Evolutionary conservation across 352 stramenopile species (phyloP).

Genomic region (Pythium monospermum): DNA sequence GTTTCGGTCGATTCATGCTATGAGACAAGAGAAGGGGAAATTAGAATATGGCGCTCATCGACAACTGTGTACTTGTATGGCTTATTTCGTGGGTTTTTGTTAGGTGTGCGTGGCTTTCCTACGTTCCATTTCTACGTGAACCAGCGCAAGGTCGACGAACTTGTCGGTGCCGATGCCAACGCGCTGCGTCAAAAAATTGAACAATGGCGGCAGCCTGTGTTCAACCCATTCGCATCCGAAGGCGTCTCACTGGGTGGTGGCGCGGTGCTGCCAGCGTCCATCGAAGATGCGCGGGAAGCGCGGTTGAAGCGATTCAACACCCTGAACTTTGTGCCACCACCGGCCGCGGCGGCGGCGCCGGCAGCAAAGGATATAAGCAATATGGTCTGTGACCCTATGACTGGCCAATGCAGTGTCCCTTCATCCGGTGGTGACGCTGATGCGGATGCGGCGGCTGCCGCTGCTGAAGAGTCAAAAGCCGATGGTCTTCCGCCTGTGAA

Average conservation of each 20-base stretch:
- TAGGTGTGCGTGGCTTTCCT: constrained; percentile 81
- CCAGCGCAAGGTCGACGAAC: constrained; percentile 83
- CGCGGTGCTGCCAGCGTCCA: constrained; percentile 26
- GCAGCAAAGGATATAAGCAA: constrained; percentile 26
- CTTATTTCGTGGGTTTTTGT: too few relatives aligned
- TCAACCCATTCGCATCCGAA: constrained; percentile 80
- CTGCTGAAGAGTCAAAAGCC: constrained; percentile 19
- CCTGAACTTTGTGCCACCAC: constrained; percentile 46
- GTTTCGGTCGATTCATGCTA: too few relatives aligned
- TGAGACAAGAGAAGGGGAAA: too few relatives aligned
- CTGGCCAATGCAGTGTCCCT: constrained; percentile 41
- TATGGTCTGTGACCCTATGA: constrained; percentile 66
- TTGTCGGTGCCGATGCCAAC: constrained; percentile 82
- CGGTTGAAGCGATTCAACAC: constrained; percentile 75
- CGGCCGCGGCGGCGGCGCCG: constrained; percentile 13
- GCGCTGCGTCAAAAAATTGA: constrained; percentile 83
- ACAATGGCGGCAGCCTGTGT: constrained; percentile 79
- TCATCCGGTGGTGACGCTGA: constrained; percentile 10
- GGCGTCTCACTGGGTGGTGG: constrained; percentile 56
- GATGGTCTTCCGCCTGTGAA: constrained; percentile 55
- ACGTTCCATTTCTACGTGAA: constrained; percentile 92
- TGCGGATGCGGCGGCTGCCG: constrained; percentile 8
- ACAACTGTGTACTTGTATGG: too few relatives aligned
- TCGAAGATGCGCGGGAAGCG: constrained; percentile 64
- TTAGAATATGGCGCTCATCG: too few relatives aligned